These are phyloP conservation scores for Calonectria pseudoturangicola DNA, from an alignment of 2,329 filamentous ascomycete genomes.

Conservation along the genomic window DNA sequence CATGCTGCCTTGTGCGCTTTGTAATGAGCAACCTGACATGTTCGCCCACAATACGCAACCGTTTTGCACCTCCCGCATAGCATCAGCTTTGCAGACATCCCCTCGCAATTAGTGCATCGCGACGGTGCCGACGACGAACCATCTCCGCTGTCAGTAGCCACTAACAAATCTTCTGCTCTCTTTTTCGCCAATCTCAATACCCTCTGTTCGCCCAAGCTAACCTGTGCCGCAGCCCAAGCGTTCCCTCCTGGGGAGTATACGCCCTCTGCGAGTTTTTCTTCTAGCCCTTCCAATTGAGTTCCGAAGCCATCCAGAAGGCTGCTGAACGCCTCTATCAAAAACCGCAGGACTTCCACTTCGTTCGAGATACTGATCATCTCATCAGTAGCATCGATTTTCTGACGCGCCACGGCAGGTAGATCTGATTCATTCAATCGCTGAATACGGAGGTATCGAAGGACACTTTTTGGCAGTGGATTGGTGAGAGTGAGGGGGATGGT, in stretches of 20 bases:
- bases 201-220: constrained; percentile 7
- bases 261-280: background rate
- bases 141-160: background rate
- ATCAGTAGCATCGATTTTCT: background rate
- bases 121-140: background rate
- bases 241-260: background rate
- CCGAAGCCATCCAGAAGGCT: constrained; percentile 8
- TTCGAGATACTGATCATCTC: constrained; percentile 9
- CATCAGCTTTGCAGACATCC: background rate
- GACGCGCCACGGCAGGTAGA: background rate
- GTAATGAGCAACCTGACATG: constrained; percentile 9
- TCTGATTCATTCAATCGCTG: constrained; percentile 3
- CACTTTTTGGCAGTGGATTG: background rate
- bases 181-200: constrained; percentile 5
- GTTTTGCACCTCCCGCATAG: constrained; percentile 1
- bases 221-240: constrained; percentile 5
- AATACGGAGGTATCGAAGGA: constrained; percentile 15
- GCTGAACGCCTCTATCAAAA: constrained; percentile 5
- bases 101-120: constrained; percentile 5
- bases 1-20: constrained; percentile 10
- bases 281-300: background rate
- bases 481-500: constrained; percentile 7
- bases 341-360: background rate
- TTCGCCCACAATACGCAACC: background rate
- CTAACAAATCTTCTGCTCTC: constrained; percentile 2